phyloP scores from a whole-genome alignment of 1,139 yeast species.

The Yamadazyma blattariae region DNA sequence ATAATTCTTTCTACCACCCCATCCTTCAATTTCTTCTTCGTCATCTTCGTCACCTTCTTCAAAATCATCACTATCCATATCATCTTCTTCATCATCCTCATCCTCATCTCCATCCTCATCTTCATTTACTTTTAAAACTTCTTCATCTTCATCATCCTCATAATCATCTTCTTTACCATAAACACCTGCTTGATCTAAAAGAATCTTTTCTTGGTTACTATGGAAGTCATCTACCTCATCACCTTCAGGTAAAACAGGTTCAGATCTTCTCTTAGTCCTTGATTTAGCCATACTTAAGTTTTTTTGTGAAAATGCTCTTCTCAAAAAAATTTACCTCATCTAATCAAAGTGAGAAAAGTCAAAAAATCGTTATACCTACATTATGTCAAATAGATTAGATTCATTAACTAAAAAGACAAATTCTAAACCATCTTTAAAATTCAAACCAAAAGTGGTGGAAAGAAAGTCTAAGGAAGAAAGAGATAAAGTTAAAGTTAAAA shows the following conservation, averaged over 20 bases:
- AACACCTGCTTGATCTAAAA: constrained; percentile 58
- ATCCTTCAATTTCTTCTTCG: constrained; percentile 54
- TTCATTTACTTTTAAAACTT: constrained; percentile 28
- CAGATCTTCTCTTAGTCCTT: background rate
- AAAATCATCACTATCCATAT: constrained; percentile 30
- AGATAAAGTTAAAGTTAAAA: constrained; percentile 53
- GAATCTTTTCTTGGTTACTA: constrained; percentile 58
- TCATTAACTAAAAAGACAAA: constrained; percentile 37
- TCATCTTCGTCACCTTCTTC: constrained; percentile 30
- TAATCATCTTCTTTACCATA: constrained; percentile 27
- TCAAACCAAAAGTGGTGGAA: constrained; percentile 81
- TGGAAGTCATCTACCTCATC: constrained; percentile 76
- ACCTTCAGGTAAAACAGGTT: constrained; percentile 13
- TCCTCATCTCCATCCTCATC: constrained; percentile 11
- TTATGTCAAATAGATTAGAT: constrained; percentile 48
- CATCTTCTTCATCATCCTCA: constrained; percentile 25
- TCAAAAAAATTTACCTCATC: constrained; percentile 4
- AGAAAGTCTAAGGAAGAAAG: constrained; percentile 82
- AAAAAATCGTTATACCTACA: too few relatives aligned
- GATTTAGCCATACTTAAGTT: constrained; percentile 3
- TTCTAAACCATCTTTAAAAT: constrained; percentile 54
- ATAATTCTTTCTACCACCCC: constrained; percentile 82
- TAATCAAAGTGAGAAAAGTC: constrained; percentile 5
- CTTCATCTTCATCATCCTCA: constrained; percentile 32
- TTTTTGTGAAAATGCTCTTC: constrained; percentile 9